Base-by-base conservation (phyloP, 148 eudicot species). In the Drosera capensis region DNA sequence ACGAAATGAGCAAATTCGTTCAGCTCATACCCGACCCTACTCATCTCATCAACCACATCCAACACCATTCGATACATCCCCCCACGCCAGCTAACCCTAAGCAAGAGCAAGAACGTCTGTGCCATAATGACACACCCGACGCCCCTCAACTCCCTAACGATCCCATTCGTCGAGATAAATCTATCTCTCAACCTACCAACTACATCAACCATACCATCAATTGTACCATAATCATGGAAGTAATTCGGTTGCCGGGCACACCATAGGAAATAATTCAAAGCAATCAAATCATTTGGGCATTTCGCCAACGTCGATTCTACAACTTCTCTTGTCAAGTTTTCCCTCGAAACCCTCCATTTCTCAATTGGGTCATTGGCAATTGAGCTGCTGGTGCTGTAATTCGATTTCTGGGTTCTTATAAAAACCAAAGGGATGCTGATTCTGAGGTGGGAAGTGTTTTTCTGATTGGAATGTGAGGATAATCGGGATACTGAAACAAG, bases 31-130 rank as follows among this genome's bases (percentile, higher is more conserved):
- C 70, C 71, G 58, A 40, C 41, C 25, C 20, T 36, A 25, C 39
- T 20, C 71, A 75, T 75, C 45, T 55, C 63, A 42, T 61, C 74
- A 24, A 52, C 51, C 1, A 55, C 66, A 56, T 75, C 68, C 29
- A 71, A 48, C 22, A 68, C 73, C 60, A 55, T 23, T 38, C 21
- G 31, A 57, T 50, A 52, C 68, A 58, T 52, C 5, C 66, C 56
- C 30, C 74, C 74, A 5, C 26, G 67, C 82, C 82, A 75, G 41
- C 51, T 68, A 14, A 71, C 58, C 52, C 82, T 61, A 26, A 75
- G 36, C 62, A 67, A 58, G 26, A 64, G 59, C 68, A 75, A 45
- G 9, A 71, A 58, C 36, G 68, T 58, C 49, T 71, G 77, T 1
- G 77, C 59, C 68, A 57, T 74, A 25, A 47, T 60, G 14, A 54